Evolutionary conservation across 2,329 filamentous ascomycete species (phyloP), one percentile per base, ranked within the genome.

Genomic region (Ceratocystis papillata): DNA sequence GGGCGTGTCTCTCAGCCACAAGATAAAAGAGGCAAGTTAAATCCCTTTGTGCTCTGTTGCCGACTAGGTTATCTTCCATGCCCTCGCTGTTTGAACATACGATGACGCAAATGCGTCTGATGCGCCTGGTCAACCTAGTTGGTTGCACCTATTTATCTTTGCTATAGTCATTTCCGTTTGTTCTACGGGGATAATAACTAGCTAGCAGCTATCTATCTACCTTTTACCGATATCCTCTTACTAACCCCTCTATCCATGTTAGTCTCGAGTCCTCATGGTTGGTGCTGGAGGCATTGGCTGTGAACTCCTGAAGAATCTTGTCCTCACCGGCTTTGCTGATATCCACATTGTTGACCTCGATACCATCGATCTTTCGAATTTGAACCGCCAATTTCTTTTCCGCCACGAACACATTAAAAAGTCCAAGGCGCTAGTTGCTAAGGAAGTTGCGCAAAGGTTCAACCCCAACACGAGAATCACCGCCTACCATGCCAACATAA

Each of bases 371-470:
- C 82, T 99, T 25, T 96, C 91, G 77, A 99, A 99, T 74, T 82
- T 99, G 63, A 99, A 99, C 72, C 89, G 94, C 65, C 94, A 99
- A 75, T 99, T 99, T 73, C 85, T 99, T 61, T 99, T 99, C 76
- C 85, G 92, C 68, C 88, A 93, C 72, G 92, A 97, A 74, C 94
- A 99, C 73, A 97, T 99, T 77, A 97, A 96, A 77, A 96, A 96
- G 75, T 85, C 93, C 1, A 99, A 99, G 75, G 92, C 94, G 63
- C 77, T 96, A 77, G 92, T 96, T 70, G 94, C 93, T 61, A 96
- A 93, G 75, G 92, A 96, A 70, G 91, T 89, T 25, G 94, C 93
- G 62, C 84, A 87, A 72, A 87, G 83, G 69, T 99, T 99, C 80
- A 96, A 96, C 71, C 92, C 92, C 1, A 84, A 85, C 69, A 88